Conservation (phyloP, 2,329 filamentous ascomycete genomes). For the Alternaria novae-zelandiae region DNA sequence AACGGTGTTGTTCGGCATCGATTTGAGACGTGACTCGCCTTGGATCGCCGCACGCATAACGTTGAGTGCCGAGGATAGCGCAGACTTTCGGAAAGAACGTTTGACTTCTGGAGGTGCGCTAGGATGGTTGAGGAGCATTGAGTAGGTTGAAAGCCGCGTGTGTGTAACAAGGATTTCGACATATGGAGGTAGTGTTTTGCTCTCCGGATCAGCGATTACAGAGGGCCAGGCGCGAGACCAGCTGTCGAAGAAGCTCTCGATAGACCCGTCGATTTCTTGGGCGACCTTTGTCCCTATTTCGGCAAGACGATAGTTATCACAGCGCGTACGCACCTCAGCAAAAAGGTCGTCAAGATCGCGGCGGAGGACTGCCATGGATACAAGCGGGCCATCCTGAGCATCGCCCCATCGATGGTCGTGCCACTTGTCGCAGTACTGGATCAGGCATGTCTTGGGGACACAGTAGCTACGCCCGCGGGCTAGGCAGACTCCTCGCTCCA, state of each 20-base stretch:
- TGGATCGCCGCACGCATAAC: slow-evolving; percentile 77
- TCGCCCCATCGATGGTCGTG: slow-evolving; percentile 69
- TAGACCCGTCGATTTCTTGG: slow-evolving; percentile 54
- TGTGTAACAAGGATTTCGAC: slow-evolving; percentile 76
- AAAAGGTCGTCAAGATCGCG: slow-evolving; percentile 69
- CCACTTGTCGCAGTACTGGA: slow-evolving; percentile 74
- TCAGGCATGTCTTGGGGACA: slow-evolving; percentile 68
- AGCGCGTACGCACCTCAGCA: slow-evolving; percentile 63
- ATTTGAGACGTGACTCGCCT: slow-evolving; percentile 71
- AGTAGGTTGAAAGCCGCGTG: slow-evolving; percentile 75
- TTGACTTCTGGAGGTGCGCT: slow-evolving; percentile 74
- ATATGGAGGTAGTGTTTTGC: slow-evolving; percentile 68
- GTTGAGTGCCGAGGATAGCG: slow-evolving; percentile 74
- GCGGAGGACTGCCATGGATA: slow-evolving; percentile 73
- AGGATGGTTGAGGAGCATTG: slow-evolving; percentile 75
- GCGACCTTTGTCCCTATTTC: slow-evolving; percentile 61
- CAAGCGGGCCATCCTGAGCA: slow-evolving; percentile 71
- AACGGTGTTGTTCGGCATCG: slow-evolving; percentile 79
- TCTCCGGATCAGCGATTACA: slow-evolving; percentile 41
- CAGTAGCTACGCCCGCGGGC: slow-evolving; percentile 73
- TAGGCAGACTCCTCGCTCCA: slow-evolving; percentile 75
- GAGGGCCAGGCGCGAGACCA: slow-evolving; percentile 68
- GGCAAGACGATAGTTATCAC: slow-evolving; percentile 61
- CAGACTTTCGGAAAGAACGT: slow-evolving; percentile 74
- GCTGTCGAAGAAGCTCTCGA: slow-evolving; percentile 69